Base-by-base conservation (phyloP, 2,329 filamentous ascomycete genomes). In the Pseudogymnoascus sp. region DNA sequence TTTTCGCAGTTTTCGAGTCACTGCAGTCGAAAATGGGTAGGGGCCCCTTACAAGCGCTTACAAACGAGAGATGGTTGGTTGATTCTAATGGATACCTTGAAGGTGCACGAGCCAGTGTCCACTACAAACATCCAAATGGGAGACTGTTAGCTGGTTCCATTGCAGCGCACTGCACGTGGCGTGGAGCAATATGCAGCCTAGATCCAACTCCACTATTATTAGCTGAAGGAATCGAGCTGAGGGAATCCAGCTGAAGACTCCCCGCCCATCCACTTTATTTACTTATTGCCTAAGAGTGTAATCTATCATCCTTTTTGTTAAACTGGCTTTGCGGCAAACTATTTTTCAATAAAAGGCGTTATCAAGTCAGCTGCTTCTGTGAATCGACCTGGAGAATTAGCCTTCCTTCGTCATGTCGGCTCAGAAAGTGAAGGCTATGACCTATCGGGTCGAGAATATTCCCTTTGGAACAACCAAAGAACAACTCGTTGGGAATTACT, bases 381-480 rank as follows among this genome's bases (percentile, higher is more conserved):
- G 11, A 12, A 41, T 41, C 7, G 38, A 22, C 38, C 20, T 20
- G 9, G 15, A 41, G 20, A 41, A 22, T 12, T 22, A 41, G 3
- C 22, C 38, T 22, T 41, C 38, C 18, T 20, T 39, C 18, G 9
- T 5, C 4, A 41, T 41, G 38, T 41, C 18, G 38, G 11, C 18
- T 22, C 18, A 41, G 38, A 41, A 41, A 15, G 2, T 8, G 6
- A 41, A 41, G 38, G 38, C 38, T 41, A 9, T 41, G 38, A 25
- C 58, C 37, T 59, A 33, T 22, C 57, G 61, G 9, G 58, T 62
- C 14, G 57, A 62, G 12, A 62, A 62, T 30, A 60, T 62, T 8
- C 61, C 61, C 7, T n/a, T 37, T n/a, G 39, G 33, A 28, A 43
- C 18, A 14, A 60, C 61, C 18, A 60, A 57, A 33, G 61, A 62